These are phyloP conservation scores for Gypsophila paniculata DNA, from an alignment of 179 eudicot species.

Conservation along the genomic window DNA sequence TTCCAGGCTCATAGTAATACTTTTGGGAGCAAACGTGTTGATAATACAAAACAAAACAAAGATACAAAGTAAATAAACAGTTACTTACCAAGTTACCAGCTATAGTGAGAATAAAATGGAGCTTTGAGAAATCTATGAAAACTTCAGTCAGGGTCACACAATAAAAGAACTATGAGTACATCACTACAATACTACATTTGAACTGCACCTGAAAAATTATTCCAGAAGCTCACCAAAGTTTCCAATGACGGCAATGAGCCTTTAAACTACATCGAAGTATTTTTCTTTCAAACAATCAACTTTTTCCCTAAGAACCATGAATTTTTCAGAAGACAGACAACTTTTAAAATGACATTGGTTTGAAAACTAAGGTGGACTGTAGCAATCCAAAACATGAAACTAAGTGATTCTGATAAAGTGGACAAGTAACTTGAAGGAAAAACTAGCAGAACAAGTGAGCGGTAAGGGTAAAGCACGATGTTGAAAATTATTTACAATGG, in stretches of 20 bases:
- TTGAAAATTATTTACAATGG: background rate
- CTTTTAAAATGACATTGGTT: no score
- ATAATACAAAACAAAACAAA: background rate
- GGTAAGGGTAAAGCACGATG: background rate
- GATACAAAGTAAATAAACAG: background rate
- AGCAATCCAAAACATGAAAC: background rate
- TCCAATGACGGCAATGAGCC: background rate
- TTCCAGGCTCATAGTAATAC: slow-evolving; percentile 85
- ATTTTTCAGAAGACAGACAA: background rate
- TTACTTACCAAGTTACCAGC: background rate
- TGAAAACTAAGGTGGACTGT: no score
- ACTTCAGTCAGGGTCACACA: slow-evolving; percentile 5
- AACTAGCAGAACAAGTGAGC: background rate
- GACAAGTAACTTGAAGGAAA: background rate
- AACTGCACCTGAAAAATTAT: background rate
- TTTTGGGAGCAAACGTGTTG: slow-evolving; percentile 26
- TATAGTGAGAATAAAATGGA: background rate
- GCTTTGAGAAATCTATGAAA: background rate
- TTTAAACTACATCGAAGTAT: background rate
- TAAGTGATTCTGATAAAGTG: background rate
- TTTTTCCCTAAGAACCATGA: background rate
- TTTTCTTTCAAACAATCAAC: background rate
- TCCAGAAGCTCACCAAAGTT: background rate
- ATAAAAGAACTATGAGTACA: background rate
- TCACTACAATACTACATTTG: no score